Percentiles rank a stretch among this genome's conserved stretches.
phyloP scores from a whole-genome alignment of 352 stramenopile species.

The Phytophthora tubulina region DNA sequence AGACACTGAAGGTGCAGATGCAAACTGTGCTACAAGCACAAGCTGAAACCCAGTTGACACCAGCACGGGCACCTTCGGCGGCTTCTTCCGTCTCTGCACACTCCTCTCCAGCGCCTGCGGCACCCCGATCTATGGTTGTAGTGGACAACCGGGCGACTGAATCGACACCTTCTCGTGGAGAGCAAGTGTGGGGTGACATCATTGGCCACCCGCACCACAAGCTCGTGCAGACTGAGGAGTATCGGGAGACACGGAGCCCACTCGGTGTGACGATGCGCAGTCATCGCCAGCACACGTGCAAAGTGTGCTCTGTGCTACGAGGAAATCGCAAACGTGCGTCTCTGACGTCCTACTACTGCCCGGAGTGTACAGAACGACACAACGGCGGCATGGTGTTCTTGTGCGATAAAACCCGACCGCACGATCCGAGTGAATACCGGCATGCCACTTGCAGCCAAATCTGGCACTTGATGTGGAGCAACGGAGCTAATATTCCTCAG shows the following conservation, averaged over 20 bases:
- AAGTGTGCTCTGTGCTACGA: slow-evolving; percentile 48
- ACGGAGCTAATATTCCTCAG: slow-evolving; percentile 33
- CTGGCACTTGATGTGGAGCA: slow-evolving; percentile 47
- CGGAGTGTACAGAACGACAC: slow-evolving; percentile 36
- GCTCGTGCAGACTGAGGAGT: slow-evolving; percentile 41
- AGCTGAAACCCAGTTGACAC: background rate
- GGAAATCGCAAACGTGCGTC: slow-evolving; percentile 34
- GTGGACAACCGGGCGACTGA: slow-evolving; percentile 2
- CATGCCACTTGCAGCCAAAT: slow-evolving; percentile 47
- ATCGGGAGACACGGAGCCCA: slow-evolving; percentile 32
- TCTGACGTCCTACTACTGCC: slow-evolving; percentile 41
- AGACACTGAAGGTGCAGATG: slow-evolving; percentile 38
- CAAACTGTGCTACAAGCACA: slow-evolving; percentile 26
- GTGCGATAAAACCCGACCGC: slow-evolving; percentile 38
- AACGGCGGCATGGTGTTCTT: slow-evolving; percentile 41
- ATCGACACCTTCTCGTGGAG: slow-evolving; percentile 19
- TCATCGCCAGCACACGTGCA: slow-evolving; percentile 43
- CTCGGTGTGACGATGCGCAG: slow-evolving; percentile 31
- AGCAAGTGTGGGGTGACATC: slow-evolving; percentile 41
- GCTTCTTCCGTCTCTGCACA: background rate
- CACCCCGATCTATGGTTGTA: background rate
- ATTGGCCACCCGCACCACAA: slow-evolving; percentile 32
- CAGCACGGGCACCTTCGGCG: background rate
- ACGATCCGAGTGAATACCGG: slow-evolving; percentile 32
- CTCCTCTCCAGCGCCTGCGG: slow-evolving; percentile 1